Conservation (phyloP, 768 basidiomycete species). For the Hortiboletus campestris region DNA sequence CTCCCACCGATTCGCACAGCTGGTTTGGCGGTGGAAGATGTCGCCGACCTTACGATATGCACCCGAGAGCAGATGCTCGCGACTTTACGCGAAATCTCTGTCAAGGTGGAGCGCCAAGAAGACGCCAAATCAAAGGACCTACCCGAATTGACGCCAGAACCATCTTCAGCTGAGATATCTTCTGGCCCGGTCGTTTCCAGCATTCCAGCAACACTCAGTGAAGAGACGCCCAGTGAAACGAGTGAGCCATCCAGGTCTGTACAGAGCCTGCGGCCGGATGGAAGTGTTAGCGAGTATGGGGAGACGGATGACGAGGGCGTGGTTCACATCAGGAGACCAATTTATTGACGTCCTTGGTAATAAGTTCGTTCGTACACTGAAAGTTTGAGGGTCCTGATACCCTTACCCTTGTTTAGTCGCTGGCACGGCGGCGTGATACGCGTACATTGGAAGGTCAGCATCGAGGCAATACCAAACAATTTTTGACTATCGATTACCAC, state of each 20-base stretch:
- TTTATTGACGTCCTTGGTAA: slow-evolving; percentile 15
- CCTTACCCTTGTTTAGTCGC: slow-evolving; percentile 26
- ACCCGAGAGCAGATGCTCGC: slow-evolving; percentile 80
- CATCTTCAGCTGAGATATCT: slow-evolving; percentile 4
- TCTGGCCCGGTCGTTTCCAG: slow-evolving; percentile 25
- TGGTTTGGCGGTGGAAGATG: slow-evolving; percentile 69
- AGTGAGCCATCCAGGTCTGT: slow-evolving; percentile 26
- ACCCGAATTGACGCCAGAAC: slow-evolving; percentile 24
- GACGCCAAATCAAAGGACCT: slow-evolving; percentile 13
- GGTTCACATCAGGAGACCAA: slow-evolving; percentile 70
- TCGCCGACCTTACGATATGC: slow-evolving; percentile 58
- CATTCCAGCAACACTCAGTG: slow-evolving; percentile 18
- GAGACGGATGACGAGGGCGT: slow-evolving; percentile 87
- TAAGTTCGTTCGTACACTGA: slow-evolving; percentile 1
- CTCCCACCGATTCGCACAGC: slow-evolving; percentile 84
- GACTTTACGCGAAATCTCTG: slow-evolving; percentile 75
- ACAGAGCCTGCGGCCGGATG: slow-evolving; percentile 39
- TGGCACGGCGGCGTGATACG: slow-evolving; percentile 11
- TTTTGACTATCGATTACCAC: slow-evolving; percentile 3
- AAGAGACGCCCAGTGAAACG: slow-evolving; percentile 28
- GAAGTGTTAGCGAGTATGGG: slow-evolving; percentile 67
- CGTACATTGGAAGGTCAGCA: slow-evolving; percentile 10
- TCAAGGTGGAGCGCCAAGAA: slow-evolving; percentile 37
- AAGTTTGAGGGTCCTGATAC: slow-evolving; percentile 22
- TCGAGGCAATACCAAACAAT: slow-evolving; percentile 4